Base-by-base conservation (phyloP, 2,329 filamentous ascomycete genomes). In the Eurotiales sp. region DNA sequence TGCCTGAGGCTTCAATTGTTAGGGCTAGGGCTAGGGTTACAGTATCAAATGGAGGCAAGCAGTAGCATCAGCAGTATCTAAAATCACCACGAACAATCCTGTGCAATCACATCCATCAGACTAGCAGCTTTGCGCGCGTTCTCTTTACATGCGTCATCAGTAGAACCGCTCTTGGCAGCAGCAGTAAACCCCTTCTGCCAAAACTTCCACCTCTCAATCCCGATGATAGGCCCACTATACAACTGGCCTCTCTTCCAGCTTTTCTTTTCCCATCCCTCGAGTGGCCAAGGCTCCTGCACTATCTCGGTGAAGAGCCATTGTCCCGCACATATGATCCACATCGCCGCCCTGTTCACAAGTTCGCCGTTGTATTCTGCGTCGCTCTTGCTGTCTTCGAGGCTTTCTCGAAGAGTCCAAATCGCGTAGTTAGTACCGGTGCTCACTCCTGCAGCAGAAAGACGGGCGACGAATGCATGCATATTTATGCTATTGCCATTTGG, bases 241-340 rank as follows among this genome's bases (percentile, higher is more conserved):
- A 51, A 42, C 27, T 41, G 32, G 7, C 49, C 49, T 22, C 11
- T 21, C 2, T 10, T 40, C 30, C 32, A 39, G 17, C 11, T 14
- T 25, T 23, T 17, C 15, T 45, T 14, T 30, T 43, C 19, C 8
- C 5, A n/a, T 12, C 17, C 17, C 8, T 12, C 19, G 17, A 32
- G 12, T 8, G n/a, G 12, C 19, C 3, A 12, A 11, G 46, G 46
- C n/a, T 19, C 15, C 21, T 50, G 34, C 14, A 43, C 25, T 3
- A 50, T 34, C 15, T 32, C 23, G 14, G 17, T 22, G 22, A 43
- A 50, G 12, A 50, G 23, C 36, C 21, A 43, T 42, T 50, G 46
- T 11, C 46, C 46, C 8, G 46, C 36, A 32, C n/a, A 50, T 30
- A 50, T 4, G 14, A 50, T 50, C 46, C 46, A 50, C 37, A 50